Conservation (phyloP, 345 rosid species). For the Excoecaria cochinchinensis region DNA sequence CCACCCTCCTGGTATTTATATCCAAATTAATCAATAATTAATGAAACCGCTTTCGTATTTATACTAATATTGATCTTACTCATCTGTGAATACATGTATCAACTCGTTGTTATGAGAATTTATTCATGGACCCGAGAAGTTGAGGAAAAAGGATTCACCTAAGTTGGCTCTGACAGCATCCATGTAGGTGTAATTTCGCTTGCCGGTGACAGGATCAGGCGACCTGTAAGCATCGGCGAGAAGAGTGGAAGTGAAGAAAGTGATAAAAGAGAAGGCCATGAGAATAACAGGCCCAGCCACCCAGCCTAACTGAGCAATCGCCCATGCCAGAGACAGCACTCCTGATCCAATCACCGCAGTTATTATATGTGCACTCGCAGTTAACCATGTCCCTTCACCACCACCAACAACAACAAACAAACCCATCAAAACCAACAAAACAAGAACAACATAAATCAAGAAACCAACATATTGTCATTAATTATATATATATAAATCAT, state of each 20-base stretch:
- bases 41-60: no score
- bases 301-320: constrained; percentile 88
- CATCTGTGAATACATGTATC: no score
- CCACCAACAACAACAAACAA: neutral
- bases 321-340: constrained; percentile 83
- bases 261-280: constrained; percentile 62
- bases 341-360: constrained; percentile 95
- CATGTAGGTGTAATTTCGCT: constrained; percentile 84
- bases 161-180: constrained; percentile 71
- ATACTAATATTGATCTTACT: no score
- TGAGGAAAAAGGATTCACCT: constrained; percentile 32
- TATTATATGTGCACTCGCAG: constrained; percentile 86
- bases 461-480: neutral
- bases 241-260: constrained; percentile 72
- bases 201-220: constrained; percentile 70
- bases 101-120: no score
- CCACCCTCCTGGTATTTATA: constrained; percentile 18
- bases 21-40: no score
- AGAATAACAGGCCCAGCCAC: constrained; percentile 71
- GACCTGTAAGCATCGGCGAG: constrained; percentile 77
- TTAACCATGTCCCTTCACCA: constrained; percentile 66
- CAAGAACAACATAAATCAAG: neutral
- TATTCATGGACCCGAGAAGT: no score
- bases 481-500: neutral
- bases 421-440: neutral